Evolutionary conservation across 2,329 filamentous ascomycete genomes (phyloP).

Genomic region (Pleoardoris graminearum): DNA sequence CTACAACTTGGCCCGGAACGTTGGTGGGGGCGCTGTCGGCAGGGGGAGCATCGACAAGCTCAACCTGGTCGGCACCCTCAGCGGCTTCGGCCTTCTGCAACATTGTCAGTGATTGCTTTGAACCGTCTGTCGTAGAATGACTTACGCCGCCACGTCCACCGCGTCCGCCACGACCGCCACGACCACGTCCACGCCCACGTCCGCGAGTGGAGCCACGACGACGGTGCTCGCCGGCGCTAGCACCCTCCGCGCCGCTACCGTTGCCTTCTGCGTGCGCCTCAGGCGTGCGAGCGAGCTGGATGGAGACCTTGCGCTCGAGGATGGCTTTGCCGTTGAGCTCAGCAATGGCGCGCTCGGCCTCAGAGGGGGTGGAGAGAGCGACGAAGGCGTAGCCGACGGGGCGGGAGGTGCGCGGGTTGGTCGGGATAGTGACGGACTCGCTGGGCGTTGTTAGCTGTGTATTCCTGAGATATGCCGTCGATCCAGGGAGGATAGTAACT

Average conservation of each 20-base stretch:
- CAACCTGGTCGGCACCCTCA: constrained; percentile 45
- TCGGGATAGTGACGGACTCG: constrained; percentile 98
- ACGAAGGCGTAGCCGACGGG: constrained; percentile 99
- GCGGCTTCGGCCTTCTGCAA: constrained; percentile 49
- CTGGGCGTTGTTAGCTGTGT: constrained; percentile 54
- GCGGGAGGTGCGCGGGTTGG: constrained; percentile 98
- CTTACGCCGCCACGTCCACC: constrained; percentile 71
- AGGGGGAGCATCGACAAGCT: constrained; percentile 54
- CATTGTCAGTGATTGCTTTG: not conserved
- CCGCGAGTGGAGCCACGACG: constrained; percentile 60
- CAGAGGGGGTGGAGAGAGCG: constrained; percentile 89
- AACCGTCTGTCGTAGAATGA: constrained; percentile 29
- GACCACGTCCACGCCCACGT: constrained; percentile 61
- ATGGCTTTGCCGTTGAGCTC: constrained; percentile 98
- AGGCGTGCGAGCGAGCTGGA: constrained; percentile 97
- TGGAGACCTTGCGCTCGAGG: constrained; percentile 97
- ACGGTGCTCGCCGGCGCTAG: constrained; percentile 65
- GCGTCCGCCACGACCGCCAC: constrained; percentile 62
- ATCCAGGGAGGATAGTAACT: not conserved
- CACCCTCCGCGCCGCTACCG: constrained; percentile 73
- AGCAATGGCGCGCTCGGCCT: constrained; percentile 92
- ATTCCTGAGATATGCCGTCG: not conserved
- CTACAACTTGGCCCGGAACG: constrained; percentile 55
- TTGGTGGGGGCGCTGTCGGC: constrained; percentile 51
- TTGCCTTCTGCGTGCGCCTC: constrained; percentile 78